Evolutionary conservation across 2,329 filamentous ascomycete species (phyloP).

Genomic region (Aspergillus sp.): DNA sequence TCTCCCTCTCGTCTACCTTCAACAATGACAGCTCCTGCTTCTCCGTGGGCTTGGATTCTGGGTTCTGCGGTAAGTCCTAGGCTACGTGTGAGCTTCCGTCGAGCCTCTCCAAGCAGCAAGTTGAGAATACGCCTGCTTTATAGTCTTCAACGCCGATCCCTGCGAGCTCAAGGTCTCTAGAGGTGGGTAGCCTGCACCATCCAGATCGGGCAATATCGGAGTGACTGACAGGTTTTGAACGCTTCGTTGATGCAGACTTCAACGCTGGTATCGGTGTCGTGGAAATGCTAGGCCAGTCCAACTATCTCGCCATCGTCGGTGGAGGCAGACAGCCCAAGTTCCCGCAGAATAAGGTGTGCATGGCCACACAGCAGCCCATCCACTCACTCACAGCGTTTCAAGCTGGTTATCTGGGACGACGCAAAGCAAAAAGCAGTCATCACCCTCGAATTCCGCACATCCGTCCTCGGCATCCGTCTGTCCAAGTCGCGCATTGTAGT

Average conservation of each 20-base stretch:
- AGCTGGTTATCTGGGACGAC: constrained; percentile 85
- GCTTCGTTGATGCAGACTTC: constrained; percentile 50
- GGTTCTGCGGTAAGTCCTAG: constrained; percentile 62
- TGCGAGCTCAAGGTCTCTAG: constrained; percentile 59
- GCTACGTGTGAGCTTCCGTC: constrained; percentile 1
- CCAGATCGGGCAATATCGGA: background rate
- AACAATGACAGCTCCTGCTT: constrained; percentile 81
- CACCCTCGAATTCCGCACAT: constrained; percentile 67
- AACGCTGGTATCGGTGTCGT: constrained; percentile 73
- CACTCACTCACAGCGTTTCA: constrained; percentile 2
- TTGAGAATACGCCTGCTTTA: constrained; percentile 9
- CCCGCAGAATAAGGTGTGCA: constrained; percentile 66
- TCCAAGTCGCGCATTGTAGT: constrained; percentile 68
- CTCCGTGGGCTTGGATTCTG: constrained; percentile 73
- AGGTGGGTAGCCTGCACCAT: constrained; percentile 32
- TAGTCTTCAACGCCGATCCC: constrained; percentile 65
- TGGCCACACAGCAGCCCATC: background rate
- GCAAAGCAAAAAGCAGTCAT: constrained; percentile 65
- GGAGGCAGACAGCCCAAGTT: constrained; percentile 80
- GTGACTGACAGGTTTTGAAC: constrained; percentile 1
- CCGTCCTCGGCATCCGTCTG: constrained; percentile 70
- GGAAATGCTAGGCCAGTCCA: constrained; percentile 77
- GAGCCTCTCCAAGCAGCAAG: constrained; percentile 2
- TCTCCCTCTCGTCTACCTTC: constrained; percentile 74
- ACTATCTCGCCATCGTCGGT: constrained; percentile 81